Evolutionary conservation across 345 rosid species (phyloP).

Genomic region (Arabidopsis thaliana): DNA sequence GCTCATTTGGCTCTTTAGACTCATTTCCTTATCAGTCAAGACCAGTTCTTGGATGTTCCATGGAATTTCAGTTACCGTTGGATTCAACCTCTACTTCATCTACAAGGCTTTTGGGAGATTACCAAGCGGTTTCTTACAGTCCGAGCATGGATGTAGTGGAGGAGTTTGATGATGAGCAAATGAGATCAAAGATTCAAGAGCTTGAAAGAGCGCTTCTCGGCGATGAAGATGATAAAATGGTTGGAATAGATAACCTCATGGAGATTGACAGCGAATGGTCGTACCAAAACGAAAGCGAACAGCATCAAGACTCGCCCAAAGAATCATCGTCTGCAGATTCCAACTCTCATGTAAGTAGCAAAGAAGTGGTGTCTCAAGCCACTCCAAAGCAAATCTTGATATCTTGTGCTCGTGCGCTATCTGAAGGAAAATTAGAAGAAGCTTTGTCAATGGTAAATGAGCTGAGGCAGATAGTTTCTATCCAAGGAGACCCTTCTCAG

Average conservation of each 20-base stretch:
- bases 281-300: constrained; percentile 51
- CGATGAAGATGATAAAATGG: constrained; percentile 66
- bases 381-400: constrained; percentile 77
- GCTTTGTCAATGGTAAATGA: constrained; percentile 72
- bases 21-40: constrained; percentile 56
- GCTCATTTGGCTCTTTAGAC: constrained; percentile 53
- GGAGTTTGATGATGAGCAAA: constrained; percentile 59
- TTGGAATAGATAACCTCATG: constrained; percentile 60
- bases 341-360: constrained; percentile 64
- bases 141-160: constrained; percentile 59
- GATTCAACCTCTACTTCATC: constrained; percentile 47
- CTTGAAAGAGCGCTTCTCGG: constrained; percentile 82
- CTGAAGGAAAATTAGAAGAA: constrained; percentile 68
- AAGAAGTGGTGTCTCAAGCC: constrained; percentile 64
- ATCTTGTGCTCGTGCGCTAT: constrained; percentile 70
- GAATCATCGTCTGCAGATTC: constrained; percentile 84
- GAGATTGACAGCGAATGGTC: constrained; percentile 90
- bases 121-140: constrained; percentile 53
- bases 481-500: constrained; percentile 94
- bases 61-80: constrained; percentile 47
- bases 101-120: constrained; percentile 36
- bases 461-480: constrained; percentile 77
- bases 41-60: constrained; percentile 56
- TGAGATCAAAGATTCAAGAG: constrained; percentile 84
- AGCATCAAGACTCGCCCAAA: constrained; percentile 79